These are phyloP conservation scores for Rhodocollybia butyracea DNA, from an alignment of 768 basidiomycete species.

Conservation along the genomic window DNA sequence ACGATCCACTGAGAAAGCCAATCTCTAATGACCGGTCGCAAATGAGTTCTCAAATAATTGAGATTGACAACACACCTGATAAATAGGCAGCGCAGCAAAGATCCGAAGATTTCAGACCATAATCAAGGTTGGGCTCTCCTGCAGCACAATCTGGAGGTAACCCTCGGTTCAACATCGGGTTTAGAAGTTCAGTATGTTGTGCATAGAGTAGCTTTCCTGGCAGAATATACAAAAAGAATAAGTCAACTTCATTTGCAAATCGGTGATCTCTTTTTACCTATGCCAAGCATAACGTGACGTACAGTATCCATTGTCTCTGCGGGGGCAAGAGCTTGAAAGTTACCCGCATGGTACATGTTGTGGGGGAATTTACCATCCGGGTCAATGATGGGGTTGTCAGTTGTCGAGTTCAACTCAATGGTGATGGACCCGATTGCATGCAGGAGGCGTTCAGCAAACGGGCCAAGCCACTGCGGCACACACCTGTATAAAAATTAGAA, in stretches of 20 bases:
- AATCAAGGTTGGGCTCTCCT: slow-evolving; percentile 55
- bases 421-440: slow-evolving; percentile 39
- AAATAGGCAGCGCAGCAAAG: slow-evolving; percentile 60
- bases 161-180: slow-evolving; percentile 58
- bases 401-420: slow-evolving; percentile 59
- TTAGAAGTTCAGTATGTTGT: slow-evolving; percentile 49
- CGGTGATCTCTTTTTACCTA: slow-evolving; percentile 45
- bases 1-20: slow-evolving; percentile 9
- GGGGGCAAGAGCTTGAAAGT: too few relatives aligned
- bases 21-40: slow-evolving; percentile 36
- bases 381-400: slow-evolving; percentile 24
- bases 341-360: too few relatives aligned
- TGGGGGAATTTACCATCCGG: too few relatives aligned
- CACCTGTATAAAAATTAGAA: too few relatives aligned
- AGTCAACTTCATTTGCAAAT: slow-evolving; percentile 31
- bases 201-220: slow-evolving; percentile 40
- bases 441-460: slow-evolving; percentile 53
- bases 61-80: background rate
- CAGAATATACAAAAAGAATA: slow-evolving; percentile 24
- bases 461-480: slow-evolving; percentile 58
- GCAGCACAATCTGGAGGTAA: slow-evolving; percentile 52
- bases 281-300: too few relatives aligned
- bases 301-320: too few relatives aligned
- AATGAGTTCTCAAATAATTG: background rate
- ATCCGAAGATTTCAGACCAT: slow-evolving; percentile 57